A percentile compares a stretch with the other conserved stretches of the same genome.
Evolutionary conservation across 1,284 basidiomycete genomes (phyloP).

Genomic region (Schizophyllum commune): DNA sequence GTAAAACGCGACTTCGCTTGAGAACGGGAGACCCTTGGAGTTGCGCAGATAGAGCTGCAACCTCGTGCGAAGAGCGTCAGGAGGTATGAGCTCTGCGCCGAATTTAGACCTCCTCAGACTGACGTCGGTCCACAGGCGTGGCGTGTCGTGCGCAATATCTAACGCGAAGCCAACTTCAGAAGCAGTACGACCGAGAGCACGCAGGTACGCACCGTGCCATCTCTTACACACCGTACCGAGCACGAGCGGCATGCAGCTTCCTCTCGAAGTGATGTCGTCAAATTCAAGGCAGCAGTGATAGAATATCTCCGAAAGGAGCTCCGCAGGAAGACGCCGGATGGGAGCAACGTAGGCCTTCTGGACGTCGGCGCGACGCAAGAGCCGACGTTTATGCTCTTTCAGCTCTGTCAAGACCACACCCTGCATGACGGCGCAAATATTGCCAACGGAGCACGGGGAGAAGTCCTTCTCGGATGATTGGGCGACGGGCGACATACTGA

Average conservation of each 20-base stretch:
- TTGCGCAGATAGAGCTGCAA: neutral
- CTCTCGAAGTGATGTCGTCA: neutral
- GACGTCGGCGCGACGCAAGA: neutral
- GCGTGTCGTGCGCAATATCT: neutral
- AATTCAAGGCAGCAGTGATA: neutral
- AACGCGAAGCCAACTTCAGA: neutral
- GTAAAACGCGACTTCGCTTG: neutral
- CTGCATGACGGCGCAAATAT: conserved; percentile 46
- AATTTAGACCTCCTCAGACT: neutral
- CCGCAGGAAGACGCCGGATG: neutral
- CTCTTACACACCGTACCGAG: neutral
- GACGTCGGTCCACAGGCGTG: neutral
- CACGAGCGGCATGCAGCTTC: neutral
- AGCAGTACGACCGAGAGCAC: neutral
- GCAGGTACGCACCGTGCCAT: neutral
- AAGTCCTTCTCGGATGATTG: conserved; percentile 60
- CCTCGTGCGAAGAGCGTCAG: neutral
- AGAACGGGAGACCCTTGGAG: neutral
- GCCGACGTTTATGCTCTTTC: neutral
- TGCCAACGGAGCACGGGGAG: conserved; percentile 55
- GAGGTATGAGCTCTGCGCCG: too few species aligned
- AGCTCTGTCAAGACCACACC: conserved; percentile 15
- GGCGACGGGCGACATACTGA: conserved; percentile 80
- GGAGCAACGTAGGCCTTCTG: neutral
- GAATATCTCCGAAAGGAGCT: neutral